Evolutionary conservation across 805 yeast genomes (phyloP).

Genomic region (Ogataea sp.): DNA sequence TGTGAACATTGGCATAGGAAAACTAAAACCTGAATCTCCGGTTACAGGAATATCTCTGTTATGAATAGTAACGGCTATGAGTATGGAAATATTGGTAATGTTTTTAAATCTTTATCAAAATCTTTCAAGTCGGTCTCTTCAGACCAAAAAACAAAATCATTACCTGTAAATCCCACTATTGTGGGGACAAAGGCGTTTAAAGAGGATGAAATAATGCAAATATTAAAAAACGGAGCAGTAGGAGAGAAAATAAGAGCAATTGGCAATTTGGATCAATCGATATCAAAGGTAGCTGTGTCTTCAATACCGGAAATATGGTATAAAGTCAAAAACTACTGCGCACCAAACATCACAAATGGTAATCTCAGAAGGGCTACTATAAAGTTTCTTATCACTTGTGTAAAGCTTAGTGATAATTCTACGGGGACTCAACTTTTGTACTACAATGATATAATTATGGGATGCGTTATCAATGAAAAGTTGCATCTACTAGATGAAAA

Average conservation of each 20-base stretch:
- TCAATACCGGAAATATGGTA: slow-evolving; percentile 75
- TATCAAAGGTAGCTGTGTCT: slow-evolving; percentile 44
- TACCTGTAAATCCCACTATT: slow-evolving; percentile 19
- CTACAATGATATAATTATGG: slow-evolving; percentile 48
- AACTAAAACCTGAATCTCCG: no score
- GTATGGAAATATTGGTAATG: slow-evolving; percentile 3
- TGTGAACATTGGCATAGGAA: no score
- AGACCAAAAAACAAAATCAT: slow-evolving; percentile 3
- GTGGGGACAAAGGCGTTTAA: slow-evolving; percentile 18
- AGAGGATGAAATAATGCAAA: slow-evolving; percentile 11
- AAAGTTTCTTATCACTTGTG: slow-evolving; percentile 46
- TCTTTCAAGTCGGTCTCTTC: slow-evolving; percentile 12
- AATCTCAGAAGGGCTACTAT: slow-evolving; percentile 42
- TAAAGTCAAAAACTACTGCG: slow-evolving; percentile 47
- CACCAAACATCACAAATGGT: slow-evolving; percentile 17
- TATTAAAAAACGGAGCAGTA: slow-evolving; percentile 14
- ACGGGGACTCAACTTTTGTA: slow-evolving; percentile 44
- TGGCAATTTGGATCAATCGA: slow-evolving; percentile 36
- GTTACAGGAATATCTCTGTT: neutral
- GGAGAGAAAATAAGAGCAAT: slow-evolving; percentile 41
- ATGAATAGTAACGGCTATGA: neutral
- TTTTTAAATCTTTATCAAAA: slow-evolving; percentile 19
- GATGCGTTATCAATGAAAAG: slow-evolving; percentile 39
- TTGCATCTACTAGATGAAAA: slow-evolving; percentile 32
- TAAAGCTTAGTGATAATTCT: slow-evolving; percentile 40